These are phyloP conservation scores for Fomitopsis betulina DNA, from an alignment of 1,284 basidiomycete species.

Conservation along the genomic window DNA sequence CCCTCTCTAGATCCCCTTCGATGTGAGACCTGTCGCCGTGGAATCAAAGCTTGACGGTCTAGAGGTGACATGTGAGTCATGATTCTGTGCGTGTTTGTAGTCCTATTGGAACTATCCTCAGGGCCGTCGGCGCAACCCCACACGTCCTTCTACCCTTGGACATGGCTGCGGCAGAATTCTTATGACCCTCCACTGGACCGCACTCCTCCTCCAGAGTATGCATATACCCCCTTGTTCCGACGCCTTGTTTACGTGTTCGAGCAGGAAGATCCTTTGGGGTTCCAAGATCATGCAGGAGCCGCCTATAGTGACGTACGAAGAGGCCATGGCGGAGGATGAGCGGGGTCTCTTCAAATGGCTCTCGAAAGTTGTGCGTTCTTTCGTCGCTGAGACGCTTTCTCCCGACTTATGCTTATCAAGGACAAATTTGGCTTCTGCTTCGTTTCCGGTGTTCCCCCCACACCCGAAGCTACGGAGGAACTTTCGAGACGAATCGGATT, in stretches of 20 bases:
- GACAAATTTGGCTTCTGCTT: constrained; percentile 89
- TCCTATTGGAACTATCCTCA: constrained; percentile 19
- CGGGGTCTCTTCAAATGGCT: constrained; percentile 79
- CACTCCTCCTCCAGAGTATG: constrained; percentile 35
- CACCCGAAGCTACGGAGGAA: constrained; percentile 81
- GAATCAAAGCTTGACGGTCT: constrained; percentile 63
- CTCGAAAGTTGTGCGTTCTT: constrained; percentile 59
- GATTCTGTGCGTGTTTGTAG: neutral
- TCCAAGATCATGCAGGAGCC: constrained; percentile 72
- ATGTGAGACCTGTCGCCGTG: constrained; percentile 64
- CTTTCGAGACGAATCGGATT: constrained; percentile 78
- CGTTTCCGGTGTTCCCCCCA: constrained; percentile 76
- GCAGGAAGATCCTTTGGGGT: constrained; percentile 79
- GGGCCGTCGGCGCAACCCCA: constrained; percentile 65
- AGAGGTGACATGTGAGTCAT: constrained; percentile 57
- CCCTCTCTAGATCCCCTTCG: constrained; percentile 62
- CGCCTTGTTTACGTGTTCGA: neutral
- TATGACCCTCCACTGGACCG: constrained; percentile 59
- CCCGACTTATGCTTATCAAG: constrained; percentile 33
- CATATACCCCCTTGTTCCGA: constrained; percentile 13
- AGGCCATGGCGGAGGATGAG: constrained; percentile 69
- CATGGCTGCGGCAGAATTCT: constrained; percentile 72
- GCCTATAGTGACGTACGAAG: constrained; percentile 72
- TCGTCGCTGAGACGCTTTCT: neutral
- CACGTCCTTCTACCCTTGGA: constrained; percentile 81